Percentiles rank a stretch among this genome's conserved stretches.
Evolutionary conservation across 495 filamentous ascomycete species (phyloP).

Genomic region (Hypoxylon lenormandii): DNA sequence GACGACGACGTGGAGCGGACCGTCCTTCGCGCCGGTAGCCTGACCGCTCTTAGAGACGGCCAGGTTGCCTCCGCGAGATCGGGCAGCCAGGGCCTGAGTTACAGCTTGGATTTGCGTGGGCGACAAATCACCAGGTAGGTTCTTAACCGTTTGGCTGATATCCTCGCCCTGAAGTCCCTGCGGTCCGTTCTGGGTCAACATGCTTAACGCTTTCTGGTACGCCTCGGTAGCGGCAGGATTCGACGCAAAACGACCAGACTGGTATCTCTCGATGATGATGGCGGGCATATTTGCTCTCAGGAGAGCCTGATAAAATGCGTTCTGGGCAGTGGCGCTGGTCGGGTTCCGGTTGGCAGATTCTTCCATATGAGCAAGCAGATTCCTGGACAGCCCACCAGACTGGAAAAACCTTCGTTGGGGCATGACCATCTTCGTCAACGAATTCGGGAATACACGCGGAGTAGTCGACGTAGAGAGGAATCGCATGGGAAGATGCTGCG

Average conservation of each 20-base stretch:
- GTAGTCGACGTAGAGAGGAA: constrained; percentile 46
- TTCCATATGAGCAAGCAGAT: constrained; percentile 70
- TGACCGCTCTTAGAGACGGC: constrained; percentile 60
- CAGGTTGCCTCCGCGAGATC: constrained; percentile 74
- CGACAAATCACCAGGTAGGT: constrained; percentile 57
- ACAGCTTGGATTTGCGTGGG: constrained; percentile 81
- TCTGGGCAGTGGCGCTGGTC: constrained; percentile 83
- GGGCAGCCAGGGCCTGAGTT: constrained; percentile 86
- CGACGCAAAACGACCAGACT: constrained; percentile 82
- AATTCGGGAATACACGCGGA: constrained; percentile 39
- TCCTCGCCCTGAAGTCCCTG: constrained; percentile 51
- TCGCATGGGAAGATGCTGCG: constrained; percentile 31
- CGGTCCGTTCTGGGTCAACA: constrained; percentile 60
- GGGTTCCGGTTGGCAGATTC: constrained; percentile 92
- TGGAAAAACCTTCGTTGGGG: constrained; percentile 56
- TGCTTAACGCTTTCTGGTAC: constrained; percentile 79
- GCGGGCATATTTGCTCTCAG: constrained; percentile 90
- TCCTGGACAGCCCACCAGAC: constrained; percentile 58
- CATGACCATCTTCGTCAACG: constrained; percentile 34
- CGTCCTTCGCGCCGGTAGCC: constrained; percentile 74
- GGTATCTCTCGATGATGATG: constrained; percentile 88
- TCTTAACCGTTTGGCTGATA: constrained; percentile 47
- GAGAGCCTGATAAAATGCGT: constrained; percentile 92
- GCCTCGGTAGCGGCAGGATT: constrained; percentile 77
- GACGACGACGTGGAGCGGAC: constrained; percentile 93